Percentiles rank a stretch among this genome's conserved stretches.
phyloP scores from a whole-genome alignment of 352 stramenopile species.

The Phytophthora cactorum region DNA sequence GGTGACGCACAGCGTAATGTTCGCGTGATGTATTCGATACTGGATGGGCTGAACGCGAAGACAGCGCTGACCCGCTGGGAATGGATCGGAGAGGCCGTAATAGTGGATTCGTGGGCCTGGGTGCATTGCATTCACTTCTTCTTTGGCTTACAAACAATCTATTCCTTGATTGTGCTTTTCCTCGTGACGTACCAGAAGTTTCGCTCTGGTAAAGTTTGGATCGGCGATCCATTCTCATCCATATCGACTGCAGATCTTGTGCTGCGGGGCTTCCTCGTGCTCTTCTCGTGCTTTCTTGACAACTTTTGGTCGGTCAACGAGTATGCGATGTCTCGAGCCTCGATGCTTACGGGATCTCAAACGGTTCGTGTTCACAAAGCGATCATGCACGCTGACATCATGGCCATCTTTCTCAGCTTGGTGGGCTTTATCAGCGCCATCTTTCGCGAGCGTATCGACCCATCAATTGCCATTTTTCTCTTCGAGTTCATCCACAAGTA shows the following conservation, averaged over 20 bases:
- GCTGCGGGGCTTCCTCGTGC: slow-evolving; percentile 25
- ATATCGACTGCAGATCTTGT: slow-evolving; percentile 34
- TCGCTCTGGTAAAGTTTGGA: slow-evolving; percentile 42
- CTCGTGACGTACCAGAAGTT: slow-evolving; percentile 42
- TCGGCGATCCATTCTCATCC: slow-evolving; percentile 49
- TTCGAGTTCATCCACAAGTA: slow-evolving; percentile 34
- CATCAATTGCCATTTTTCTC: slow-evolving; percentile 35
- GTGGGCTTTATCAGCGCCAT: slow-evolving; percentile 31
- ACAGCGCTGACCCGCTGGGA: slow-evolving; percentile 28
- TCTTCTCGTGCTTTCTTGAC: slow-evolving; percentile 39
- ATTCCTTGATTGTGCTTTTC: slow-evolving; percentile 37
- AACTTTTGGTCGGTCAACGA: slow-evolving; percentile 47
- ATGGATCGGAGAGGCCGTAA: slow-evolving; percentile 26
- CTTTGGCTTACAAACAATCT: slow-evolving; percentile 40
- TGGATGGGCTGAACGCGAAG: slow-evolving; percentile 20
- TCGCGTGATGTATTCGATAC: slow-evolving; percentile 24
- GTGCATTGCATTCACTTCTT: slow-evolving; percentile 49
- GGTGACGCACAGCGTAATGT: slow-evolving; percentile 37
- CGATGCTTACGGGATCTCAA: slow-evolving; percentile 21
- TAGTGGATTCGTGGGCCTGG: slow-evolving; percentile 45
- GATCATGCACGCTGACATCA: slow-evolving; percentile 44
- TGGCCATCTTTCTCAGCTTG: slow-evolving; percentile 34
- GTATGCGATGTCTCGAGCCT: slow-evolving; percentile 38
- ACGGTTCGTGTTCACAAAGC: slow-evolving; percentile 30
- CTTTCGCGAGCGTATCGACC: slow-evolving; percentile 40